These are phyloP conservation scores for Cephalotrichum gorgonifer DNA, from an alignment of 2,329 filamentous ascomycete species.

Conservation along the genomic window DNA sequence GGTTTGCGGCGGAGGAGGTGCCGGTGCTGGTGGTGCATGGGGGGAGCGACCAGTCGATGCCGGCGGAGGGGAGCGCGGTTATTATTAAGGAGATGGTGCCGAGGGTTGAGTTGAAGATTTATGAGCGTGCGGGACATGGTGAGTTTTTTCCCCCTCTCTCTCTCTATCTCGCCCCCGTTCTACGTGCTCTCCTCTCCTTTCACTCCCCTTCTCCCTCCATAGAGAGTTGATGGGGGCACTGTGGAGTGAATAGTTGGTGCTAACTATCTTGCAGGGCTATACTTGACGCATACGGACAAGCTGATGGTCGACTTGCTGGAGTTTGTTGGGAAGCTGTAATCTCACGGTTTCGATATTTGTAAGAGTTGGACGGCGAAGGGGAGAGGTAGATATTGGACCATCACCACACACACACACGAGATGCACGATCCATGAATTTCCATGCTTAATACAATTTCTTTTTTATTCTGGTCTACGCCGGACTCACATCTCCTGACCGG, in stretches of 20 bases:
- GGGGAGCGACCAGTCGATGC: slow-evolving; percentile 1
- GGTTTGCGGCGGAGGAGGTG: neutral
- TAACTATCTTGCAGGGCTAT: neutral
- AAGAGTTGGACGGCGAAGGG: too few relatives aligned
- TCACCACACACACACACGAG: too few relatives aligned
- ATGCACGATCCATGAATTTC: too few relatives aligned
- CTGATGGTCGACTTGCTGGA: neutral
- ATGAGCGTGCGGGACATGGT: slow-evolving; percentile 2
- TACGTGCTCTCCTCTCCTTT: too few relatives aligned
- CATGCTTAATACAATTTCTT: too few relatives aligned
- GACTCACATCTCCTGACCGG: too few relatives aligned
- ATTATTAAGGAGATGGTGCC: slow-evolving; percentile 4
- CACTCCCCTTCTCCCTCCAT: too few relatives aligned
- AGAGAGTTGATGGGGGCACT: neutral
- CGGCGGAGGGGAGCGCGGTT: neutral
- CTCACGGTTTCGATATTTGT: too few relatives aligned
- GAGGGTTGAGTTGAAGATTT: neutral
- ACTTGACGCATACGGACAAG: neutral
- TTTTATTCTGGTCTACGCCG: too few relatives aligned
- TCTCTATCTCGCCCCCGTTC: too few relatives aligned
- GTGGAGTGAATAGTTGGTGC: neutral
- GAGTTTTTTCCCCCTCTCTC: neutral
- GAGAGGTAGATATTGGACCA: neutral
- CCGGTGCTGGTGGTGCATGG: neutral
- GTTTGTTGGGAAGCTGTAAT: neutral